Conservation (phyloP, 306 rosid species). For the Begonia peltatifolia region DNA sequence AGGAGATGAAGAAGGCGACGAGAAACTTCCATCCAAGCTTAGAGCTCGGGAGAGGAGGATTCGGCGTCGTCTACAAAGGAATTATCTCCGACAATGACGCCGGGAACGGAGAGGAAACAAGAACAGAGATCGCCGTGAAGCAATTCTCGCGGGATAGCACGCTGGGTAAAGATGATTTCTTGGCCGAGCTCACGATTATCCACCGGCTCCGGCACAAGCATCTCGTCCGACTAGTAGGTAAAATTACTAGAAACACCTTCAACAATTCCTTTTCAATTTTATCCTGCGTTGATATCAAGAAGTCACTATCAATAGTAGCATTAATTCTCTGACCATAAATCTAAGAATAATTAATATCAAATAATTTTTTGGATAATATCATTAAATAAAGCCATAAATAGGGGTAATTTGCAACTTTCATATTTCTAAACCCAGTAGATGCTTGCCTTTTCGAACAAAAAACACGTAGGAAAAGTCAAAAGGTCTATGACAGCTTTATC, state of each 20-base stretch:
- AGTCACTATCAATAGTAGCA: too few species aligned
- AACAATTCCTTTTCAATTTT: not conserved
- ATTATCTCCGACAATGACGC: constrained; percentile 11
- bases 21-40: constrained; percentile 26
- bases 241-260: not conserved
- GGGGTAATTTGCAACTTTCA: too few species aligned
- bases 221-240: constrained; percentile 41
- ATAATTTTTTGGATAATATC: too few species aligned
- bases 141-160: constrained; percentile 27
- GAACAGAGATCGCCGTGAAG: constrained; percentile 31
- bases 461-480: too few species aligned
- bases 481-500: too few species aligned
- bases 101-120: not conserved
- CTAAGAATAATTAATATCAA: too few species aligned
- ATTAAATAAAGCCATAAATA: too few species aligned
- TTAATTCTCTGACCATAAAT: too few species aligned
- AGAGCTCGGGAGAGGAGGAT: constrained; percentile 37
- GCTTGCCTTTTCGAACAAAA: too few species aligned
- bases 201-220: constrained; percentile 42
- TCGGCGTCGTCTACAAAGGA: constrained; percentile 39
- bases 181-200: constrained; percentile 46
- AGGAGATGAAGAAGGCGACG: constrained; percentile 31
- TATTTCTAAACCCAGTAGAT: too few species aligned
- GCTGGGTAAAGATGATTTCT: constrained; percentile 30
- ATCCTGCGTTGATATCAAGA: not conserved